Evolutionary conservation across 106 monocot species (phyloP).

Genomic region (Dendrobium catenatum): DNA sequence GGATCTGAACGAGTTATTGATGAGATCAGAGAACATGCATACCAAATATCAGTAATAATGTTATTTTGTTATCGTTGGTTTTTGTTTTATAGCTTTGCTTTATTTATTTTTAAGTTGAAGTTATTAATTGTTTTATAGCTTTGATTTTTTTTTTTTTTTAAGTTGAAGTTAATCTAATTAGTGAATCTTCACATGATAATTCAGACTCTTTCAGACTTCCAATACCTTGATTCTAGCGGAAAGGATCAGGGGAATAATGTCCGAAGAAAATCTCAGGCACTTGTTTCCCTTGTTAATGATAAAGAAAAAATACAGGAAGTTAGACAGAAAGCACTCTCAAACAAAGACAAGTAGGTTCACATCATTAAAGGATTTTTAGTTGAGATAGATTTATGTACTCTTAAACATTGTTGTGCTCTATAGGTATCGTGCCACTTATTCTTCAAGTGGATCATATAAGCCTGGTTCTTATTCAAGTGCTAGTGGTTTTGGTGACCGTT

Average conservation of each 20-base stretch:
- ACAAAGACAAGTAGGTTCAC: slow-evolving; percentile 69
- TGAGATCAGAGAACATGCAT: slow-evolving; percentile 83
- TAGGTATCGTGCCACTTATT: slow-evolving; percentile 44
- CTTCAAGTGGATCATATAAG: slow-evolving; percentile 43
- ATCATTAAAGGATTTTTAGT: neutral
- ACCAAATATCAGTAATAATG: slow-evolving; percentile 73
- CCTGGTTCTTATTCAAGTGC: slow-evolving; percentile 37
- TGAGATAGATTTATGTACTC: neutral
- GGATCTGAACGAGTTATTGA: slow-evolving; percentile 90
- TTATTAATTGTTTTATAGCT: neutral
- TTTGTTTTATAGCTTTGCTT: neutral
- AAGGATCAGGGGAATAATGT: slow-evolving; percentile 89
- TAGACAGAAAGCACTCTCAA: slow-evolving; percentile 71
- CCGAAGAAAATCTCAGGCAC: slow-evolving; percentile 77
- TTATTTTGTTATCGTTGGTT: neutral
- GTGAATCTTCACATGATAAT: slow-evolving; percentile 2
- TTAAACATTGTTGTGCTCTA: slow-evolving; percentile 4
- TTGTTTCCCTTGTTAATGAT: slow-evolving; percentile 83
- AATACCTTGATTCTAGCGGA: slow-evolving; percentile 89
- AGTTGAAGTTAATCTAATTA: neutral
- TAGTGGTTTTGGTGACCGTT: slow-evolving; percentile 56
- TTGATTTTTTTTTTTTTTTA: neutral
- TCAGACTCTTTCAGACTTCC: slow-evolving; percentile 83
- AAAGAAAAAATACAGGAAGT: slow-evolving; percentile 83
- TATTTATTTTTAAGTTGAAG: neutral